These are phyloP conservation scores for Monosporascus sp. DNA, from an alignment of 2,329 filamentous ascomycete species.

Conservation along the genomic window DNA sequence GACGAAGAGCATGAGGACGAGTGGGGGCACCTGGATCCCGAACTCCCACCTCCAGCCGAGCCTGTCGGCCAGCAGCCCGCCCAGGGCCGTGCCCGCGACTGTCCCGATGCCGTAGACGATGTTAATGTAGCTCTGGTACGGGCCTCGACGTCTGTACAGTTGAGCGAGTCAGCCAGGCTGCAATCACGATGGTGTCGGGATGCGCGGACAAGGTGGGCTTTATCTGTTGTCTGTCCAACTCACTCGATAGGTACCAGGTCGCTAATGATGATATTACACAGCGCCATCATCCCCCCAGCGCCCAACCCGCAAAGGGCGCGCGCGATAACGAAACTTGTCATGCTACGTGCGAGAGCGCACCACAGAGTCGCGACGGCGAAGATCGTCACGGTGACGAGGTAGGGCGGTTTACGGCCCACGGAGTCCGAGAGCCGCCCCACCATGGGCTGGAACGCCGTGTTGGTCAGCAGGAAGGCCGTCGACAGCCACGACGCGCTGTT, in stretches of 20 bases:
- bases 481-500: conserved; percentile 81
- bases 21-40: conserved; percentile 51
- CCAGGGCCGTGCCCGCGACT: conserved; percentile 61
- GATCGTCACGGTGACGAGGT: conserved; percentile 56
- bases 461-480: conserved; percentile 72
- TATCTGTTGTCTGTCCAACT: conserved; percentile 16
- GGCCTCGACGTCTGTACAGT: conserved; percentile 45
- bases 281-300: conserved; percentile 64
- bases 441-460: conserved; percentile 69
- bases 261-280: conserved; percentile 66
- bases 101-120: conserved; percentile 56
- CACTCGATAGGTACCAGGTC: conserved; percentile 70
- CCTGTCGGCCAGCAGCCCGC: conserved; percentile 63
- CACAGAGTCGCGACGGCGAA: conserved; percentile 63
- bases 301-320: conserved; percentile 67
- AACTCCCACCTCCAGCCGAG: conserved; percentile 73
- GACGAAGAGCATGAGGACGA: conserved; percentile 42
- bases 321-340: conserved; percentile 66
- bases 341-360: conserved; percentile 62
- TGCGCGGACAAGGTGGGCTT: too few species aligned
- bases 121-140: conserved; percentile 68
- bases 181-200: too few species aligned
- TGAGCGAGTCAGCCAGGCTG: not conserved
- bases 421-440: conserved; percentile 71
- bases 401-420: conserved; percentile 62